Conservation (phyloP, 352 stramenopile genomes). For the Phytophthora uliginosa region DNA sequence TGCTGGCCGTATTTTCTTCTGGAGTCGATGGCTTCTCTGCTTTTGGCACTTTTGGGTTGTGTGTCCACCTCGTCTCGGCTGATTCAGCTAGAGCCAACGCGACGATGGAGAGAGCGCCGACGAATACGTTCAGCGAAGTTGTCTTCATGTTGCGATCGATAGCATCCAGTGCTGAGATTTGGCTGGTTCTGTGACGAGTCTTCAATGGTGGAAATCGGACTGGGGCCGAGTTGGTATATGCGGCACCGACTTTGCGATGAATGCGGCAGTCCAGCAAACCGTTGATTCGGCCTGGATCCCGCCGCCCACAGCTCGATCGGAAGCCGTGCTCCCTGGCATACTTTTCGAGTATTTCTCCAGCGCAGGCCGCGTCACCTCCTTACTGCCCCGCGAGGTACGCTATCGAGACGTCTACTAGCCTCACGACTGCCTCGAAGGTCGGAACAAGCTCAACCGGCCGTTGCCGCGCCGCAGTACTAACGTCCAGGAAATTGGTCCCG, state of each 20-base stretch:
- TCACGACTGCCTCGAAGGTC: not conserved
- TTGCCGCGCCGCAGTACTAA: not conserved
- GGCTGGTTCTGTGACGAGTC: slow-evolving; percentile 2
- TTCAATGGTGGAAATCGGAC: slow-evolving; percentile 10
- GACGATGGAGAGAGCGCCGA: slow-evolving; percentile 16
- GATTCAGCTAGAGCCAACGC: slow-evolving; percentile 11
- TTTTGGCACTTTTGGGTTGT: slow-evolving; percentile 13
- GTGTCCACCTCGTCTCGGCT: slow-evolving; percentile 6
- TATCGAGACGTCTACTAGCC: not conserved
- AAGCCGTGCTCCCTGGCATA: slow-evolving; percentile 9
- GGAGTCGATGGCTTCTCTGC: not conserved
- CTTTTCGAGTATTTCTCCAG: not conserved
- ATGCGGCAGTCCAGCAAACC: not conserved
- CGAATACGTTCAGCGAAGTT: slow-evolving; percentile 22
- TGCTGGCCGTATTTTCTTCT: not conserved
- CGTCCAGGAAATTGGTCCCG: not conserved
- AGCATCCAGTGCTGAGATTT: not conserved
- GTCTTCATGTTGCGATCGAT: too few relatives aligned
- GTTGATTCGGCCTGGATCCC: not conserved
- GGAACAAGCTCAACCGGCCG: not conserved
- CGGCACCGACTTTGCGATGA: slow-evolving; percentile 6
- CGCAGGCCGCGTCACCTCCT: slow-evolving; percentile 10
- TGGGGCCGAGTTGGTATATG: not conserved
- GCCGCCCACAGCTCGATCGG: not conserved
- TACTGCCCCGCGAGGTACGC: slow-evolving; percentile 9